Conservation (phyloP, 177 flowering plant species). For the Vitis hybrid region DNA sequence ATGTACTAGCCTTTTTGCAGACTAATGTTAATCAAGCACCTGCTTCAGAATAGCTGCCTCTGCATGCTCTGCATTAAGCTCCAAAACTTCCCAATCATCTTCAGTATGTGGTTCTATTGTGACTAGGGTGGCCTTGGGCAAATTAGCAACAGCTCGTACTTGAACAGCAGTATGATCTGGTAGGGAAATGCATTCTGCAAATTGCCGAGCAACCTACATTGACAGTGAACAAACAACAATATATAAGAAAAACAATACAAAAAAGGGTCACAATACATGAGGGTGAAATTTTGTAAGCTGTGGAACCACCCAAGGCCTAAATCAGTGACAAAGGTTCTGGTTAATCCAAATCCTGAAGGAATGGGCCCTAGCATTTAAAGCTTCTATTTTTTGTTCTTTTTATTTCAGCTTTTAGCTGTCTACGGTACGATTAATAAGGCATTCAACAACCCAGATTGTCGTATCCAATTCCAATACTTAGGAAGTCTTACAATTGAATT, state of each 20-base stretch:
- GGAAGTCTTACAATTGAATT: too few relatives aligned
- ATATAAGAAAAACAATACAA: neutral
- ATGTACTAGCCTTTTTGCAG: too few relatives aligned
- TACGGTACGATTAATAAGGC: too few relatives aligned
- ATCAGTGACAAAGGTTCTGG: too few relatives aligned
- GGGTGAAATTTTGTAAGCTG: neutral
- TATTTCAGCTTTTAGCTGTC: too few relatives aligned
- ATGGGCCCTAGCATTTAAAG: too few relatives aligned
- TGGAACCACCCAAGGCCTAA: neutral
- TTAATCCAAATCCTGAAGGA: too few relatives aligned
- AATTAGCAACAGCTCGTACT: conserved; percentile 61
- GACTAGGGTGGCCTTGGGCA: conserved; percentile 73
- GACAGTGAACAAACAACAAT: conserved; percentile 1
- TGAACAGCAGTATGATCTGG: conserved; percentile 49
- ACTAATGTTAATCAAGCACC: conserved; percentile 34
- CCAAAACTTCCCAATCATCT: conserved; percentile 99
- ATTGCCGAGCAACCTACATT: conserved; percentile 64
- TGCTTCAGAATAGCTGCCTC: conserved; percentile 79
- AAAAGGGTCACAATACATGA: neutral
- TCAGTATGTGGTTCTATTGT: conserved; percentile 74
- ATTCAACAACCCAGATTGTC: too few relatives aligned
- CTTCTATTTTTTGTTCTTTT: too few relatives aligned
- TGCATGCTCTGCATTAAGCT: conserved; percentile 83
- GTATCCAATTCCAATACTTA: too few relatives aligned
- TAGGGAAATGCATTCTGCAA: conserved; percentile 74